Evolutionary conservation across 768 basidiomycete species (phyloP), one percentile per base, ranked within the genome.

Genomic region (Coprinellus micaceus): DNA sequence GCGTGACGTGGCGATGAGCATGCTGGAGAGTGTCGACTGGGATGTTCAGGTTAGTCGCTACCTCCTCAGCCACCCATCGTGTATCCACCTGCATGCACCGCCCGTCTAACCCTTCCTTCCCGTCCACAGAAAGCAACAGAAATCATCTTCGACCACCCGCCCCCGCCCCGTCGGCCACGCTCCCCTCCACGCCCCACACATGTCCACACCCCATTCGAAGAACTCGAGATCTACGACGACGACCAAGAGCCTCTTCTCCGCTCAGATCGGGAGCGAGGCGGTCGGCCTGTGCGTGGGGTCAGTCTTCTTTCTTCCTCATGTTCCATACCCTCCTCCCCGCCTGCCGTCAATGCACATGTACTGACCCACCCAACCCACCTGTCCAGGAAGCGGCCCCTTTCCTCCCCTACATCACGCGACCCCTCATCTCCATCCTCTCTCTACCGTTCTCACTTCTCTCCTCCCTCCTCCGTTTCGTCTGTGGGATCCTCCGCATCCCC

Each of bases 401-500:
- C 56, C 62, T 59, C 33, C 66, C 62, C 59, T 62, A 62, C 58
- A 64, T 65, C 43, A 60, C 57, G n/a, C 72, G 77, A 24, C 71
- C 77, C 25, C 55, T 85, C 7, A 63, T 78, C 22, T 73, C 81
- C 7, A 63, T 89, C 19, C 63, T 89, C 52, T 72, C 82, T 9
- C 71, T 84, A 39, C 87, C 90, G 0, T 67, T 90, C 48, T 77
- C 82, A 54, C 66, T 89, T 49, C 67, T 90, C 44, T 77, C 82
- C 17, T 75, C 73, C 24, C 64, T 89, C n/a, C 66, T 88, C 45
- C 82, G 84, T 37, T 86, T 87, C 67, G 63, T 91, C 37, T 82
- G 90, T 58, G 75, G 79, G 33, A 63, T 88, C 19, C 76, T 93
- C 12, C 85, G 85, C 22, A 79, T 91, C 12, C 86, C 89, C 10